Evolutionary conservation across 2,329 filamentous ascomycete genomes (phyloP), one percentile per base, ranked within the genome.

Genomic region (Neonectria neomacrospora): DNA sequence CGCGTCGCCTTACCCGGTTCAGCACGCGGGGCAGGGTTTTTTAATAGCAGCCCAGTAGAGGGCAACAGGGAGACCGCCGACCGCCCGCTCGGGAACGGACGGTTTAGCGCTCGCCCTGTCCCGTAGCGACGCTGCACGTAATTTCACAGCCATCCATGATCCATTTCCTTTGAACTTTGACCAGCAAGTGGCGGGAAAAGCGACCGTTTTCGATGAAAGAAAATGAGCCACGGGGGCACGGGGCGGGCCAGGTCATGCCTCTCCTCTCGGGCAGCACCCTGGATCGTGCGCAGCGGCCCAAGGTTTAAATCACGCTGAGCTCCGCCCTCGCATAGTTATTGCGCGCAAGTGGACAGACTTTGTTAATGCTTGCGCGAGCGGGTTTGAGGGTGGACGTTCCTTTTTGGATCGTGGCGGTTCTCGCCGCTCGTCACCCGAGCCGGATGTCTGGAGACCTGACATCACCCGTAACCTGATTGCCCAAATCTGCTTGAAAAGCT

Each of bases 391-490:
- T 20, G 16, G 23, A 18, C 9, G 6, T 26, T n/a, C 8, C 16
- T 5, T 14, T n/a, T 47, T 47, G 10, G 30, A 50, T 59, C 37
- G 39, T 41, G 48, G 56, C 37, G 41, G 51, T 61, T 51, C 52
- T 30, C 18, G 47, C 54, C 22, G 39, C 42, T 26, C 58, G 41
- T 23, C 30, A 57, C 65, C 51, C 53, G 50, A 65, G 59, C 58
- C 60, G 37, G 63, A 42, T 56, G 47, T 67, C 70, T 71, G 61
- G 66, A 69, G 67, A 71, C 69, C 56, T 70, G 62, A 69, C 70
- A 71, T 70, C 70, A 71, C 71, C 63, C 65, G 68, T 68, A 65
- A 63, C 64, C 64, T 72, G 60, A 66, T 67, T 59, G 34, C 14
- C 34, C 5, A 12, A 37, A 16, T 12, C 7, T 37, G 34, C 34